phyloP scores from a whole-genome alignment of 768 basidiomycete genomes.

The Cyathus striatus region DNA sequence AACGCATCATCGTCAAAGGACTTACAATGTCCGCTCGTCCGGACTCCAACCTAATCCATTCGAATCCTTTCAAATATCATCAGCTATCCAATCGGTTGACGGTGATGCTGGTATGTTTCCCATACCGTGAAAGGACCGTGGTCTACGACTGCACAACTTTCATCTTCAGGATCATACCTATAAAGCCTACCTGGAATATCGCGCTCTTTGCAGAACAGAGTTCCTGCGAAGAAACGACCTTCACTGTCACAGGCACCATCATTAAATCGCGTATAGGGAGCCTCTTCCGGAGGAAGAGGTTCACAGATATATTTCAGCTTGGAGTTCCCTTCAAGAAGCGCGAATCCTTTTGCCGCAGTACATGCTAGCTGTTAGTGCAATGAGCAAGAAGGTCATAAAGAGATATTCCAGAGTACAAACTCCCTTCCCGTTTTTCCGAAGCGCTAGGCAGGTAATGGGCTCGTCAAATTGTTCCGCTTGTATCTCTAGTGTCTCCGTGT shows the following conservation, averaged over 20 bases:
- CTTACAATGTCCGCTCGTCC: constrained; percentile 57
- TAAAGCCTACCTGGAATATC: constrained; percentile 53
- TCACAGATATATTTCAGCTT: constrained; percentile 42
- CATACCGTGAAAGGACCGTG: constrained; percentile 62
- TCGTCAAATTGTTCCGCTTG: constrained; percentile 46
- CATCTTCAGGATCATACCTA: constrained; percentile 48
- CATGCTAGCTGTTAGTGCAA: constrained; percentile 48
- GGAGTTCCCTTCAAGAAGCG: constrained; percentile 40
- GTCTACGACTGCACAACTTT: constrained; percentile 47
- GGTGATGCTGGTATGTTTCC: too few relatives aligned
- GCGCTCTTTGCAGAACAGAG: constrained; percentile 44
- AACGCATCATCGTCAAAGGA: constrained; percentile 2
- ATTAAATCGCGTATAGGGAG: constrained; percentile 54
- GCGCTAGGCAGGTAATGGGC: constrained; percentile 51
- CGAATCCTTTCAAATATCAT: too few relatives aligned
- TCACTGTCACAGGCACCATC: constrained; percentile 64
- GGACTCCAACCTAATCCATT: constrained; percentile 65
- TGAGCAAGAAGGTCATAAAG: constrained; percentile 6
- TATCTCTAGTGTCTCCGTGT: constrained; percentile 33
- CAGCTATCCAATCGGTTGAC: constrained; percentile 8
- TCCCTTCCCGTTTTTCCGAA: constrained; percentile 41
- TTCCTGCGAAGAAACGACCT: constrained; percentile 67
- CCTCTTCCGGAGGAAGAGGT: constrained; percentile 41
- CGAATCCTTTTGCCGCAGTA: constrained; percentile 54
- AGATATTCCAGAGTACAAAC: constrained; percentile 20